Conservation (phyloP, 2,329 filamentous ascomycete genomes). For the Pseudocercospora macadamiae region DNA sequence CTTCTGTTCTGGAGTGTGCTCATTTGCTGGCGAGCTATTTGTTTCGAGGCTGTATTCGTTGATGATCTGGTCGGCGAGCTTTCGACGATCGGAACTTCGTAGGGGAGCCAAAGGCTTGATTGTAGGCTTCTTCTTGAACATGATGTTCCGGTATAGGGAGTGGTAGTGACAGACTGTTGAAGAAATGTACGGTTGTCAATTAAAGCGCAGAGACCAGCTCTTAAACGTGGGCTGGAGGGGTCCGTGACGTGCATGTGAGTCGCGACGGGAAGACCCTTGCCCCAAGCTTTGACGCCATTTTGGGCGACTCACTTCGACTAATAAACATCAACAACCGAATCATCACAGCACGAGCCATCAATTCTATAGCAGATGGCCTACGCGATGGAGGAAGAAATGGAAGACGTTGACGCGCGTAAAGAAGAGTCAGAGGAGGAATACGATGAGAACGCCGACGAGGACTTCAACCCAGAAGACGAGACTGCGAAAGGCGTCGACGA, state of each 20-base stretch:
- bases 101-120: slow-evolving; percentile 69
- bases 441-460: slow-evolving; percentile 48
- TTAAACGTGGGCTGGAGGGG: not conserved
- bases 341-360: too few species aligned
- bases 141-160: slow-evolving; percentile 15
- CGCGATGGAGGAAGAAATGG: slow-evolving; percentile 23
- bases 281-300: too few species aligned
- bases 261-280: too few species aligned
- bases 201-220: not conserved
- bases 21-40: slow-evolving; percentile 28
- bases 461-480: slow-evolving; percentile 44
- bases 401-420: slow-evolving; percentile 16
- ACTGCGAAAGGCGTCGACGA: slow-evolving; percentile 36
- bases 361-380: too few species aligned
- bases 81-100: slow-evolving; percentile 68
- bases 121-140: slow-evolving; percentile 47
- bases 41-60: slow-evolving; percentile 57
- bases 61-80: slow-evolving; percentile 69
- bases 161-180: slow-evolving; percentile 11
- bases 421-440: slow-evolving; percentile 42
- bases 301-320: too few species aligned
- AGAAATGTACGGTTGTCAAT: not conserved
- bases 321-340: too few species aligned
- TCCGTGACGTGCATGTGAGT: not conserved
- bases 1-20: slow-evolving; percentile 47